phyloP scores from a whole-genome alignment of 148 eudicot genomes.

The Dianthus caryophyllus region DNA sequence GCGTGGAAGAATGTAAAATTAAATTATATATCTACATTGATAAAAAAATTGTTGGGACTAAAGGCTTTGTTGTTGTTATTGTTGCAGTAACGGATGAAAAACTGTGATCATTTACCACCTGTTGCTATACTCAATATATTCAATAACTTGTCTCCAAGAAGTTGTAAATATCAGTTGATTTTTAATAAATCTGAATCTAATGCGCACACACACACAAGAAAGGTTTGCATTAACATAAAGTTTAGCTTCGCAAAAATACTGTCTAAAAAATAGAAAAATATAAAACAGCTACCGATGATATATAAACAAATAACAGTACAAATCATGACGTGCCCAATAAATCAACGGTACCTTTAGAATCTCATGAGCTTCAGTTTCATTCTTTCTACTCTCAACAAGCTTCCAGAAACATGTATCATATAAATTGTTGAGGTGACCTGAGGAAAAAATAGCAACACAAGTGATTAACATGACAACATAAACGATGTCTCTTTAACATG shows the following conservation, averaged over 20 bases:
- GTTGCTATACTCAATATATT: not conserved
- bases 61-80: too few relatives aligned
- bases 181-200: not conserved
- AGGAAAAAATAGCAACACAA: too few relatives aligned
- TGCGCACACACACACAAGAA: not conserved
- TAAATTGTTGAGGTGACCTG: conserved; percentile 71
- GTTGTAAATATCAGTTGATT: not conserved
- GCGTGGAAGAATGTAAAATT: not conserved
- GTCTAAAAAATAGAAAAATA: not conserved
- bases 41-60: too few relatives aligned
- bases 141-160: not conserved
- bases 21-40: not conserved
- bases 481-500: too few relatives aligned
- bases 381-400: conserved; percentile 55
- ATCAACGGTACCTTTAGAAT: conserved; percentile 48
- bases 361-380: conserved; percentile 57
- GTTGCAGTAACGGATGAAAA: not conserved
- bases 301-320: not conserved
- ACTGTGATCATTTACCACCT: not conserved
- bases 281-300: not conserved
- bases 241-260: not conserved
- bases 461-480: too few relatives aligned
- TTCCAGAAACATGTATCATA: conserved; percentile 70
- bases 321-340: conserved; percentile 10
- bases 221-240: not conserved